Evolutionary conservation across 345 rosid genomes (phyloP).

Genomic region (Brassica nigra): DNA sequence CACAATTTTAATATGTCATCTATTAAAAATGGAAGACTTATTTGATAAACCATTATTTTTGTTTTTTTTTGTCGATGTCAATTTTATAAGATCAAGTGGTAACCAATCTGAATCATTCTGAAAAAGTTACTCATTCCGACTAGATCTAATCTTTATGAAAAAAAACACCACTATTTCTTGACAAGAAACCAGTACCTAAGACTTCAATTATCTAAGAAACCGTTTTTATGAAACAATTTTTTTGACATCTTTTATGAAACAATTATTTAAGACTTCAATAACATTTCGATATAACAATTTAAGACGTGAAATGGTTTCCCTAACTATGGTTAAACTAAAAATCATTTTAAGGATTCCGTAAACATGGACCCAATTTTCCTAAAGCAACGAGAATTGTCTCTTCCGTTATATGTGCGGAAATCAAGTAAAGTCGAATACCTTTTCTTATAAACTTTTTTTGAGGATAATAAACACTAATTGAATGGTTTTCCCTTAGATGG

Average conservation of each 20-base stretch:
- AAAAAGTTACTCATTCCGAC: too few relatives aligned
- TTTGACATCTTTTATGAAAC: not conserved
- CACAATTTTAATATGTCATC: too few relatives aligned
- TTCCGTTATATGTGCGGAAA: slow-evolving; percentile 9
- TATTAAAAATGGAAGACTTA: too few relatives aligned
- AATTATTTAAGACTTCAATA: not conserved
- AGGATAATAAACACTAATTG: not conserved
- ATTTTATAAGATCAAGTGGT: too few relatives aligned
- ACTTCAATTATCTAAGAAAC: not conserved
- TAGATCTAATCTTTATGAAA: too few relatives aligned
- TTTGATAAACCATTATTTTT: too few relatives aligned
- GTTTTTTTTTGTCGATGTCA: too few relatives aligned
- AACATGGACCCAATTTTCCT: slow-evolving; percentile 27
- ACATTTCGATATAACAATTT: not conserved
- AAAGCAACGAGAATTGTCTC: slow-evolving; percentile 8
- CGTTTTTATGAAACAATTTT: not conserved
- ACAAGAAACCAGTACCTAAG: not conserved
- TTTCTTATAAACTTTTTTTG: not conserved
- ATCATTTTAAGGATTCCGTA: slow-evolving; percentile 2
- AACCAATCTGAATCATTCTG: too few relatives aligned
- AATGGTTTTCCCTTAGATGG: not conserved
- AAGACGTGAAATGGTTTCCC: not conserved
- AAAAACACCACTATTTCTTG: too few relatives aligned
- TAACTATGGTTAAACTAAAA: not conserved
- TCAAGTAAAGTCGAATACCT: slow-evolving; percentile 32